These are phyloP conservation scores for Sphenostylis stenocarpa DNA, from an alignment of 306 rosid species.

Conservation along the genomic window DNA sequence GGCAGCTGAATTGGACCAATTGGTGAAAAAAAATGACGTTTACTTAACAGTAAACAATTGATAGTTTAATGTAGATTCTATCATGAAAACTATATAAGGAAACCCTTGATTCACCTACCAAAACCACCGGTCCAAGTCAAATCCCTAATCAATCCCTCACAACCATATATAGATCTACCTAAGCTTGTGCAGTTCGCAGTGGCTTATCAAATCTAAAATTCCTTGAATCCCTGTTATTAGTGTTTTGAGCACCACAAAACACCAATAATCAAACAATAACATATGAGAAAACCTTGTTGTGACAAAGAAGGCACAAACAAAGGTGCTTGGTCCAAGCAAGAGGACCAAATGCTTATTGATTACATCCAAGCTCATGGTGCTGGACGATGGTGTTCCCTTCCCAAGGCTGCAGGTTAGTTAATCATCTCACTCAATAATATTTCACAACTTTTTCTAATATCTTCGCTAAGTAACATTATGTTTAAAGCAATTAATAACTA, in stretches of 20 bases:
- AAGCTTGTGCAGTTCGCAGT: not conserved
- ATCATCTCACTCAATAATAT: not conserved
- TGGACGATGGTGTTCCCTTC: slow-evolving; percentile 73
- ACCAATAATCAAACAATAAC: not conserved
- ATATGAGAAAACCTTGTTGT: slow-evolving; percentile 68
- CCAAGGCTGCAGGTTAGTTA: slow-evolving; percentile 67
- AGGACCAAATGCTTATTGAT: slow-evolving; percentile 67
- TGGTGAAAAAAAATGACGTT: slow-evolving; percentile 11
- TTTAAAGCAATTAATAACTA: no score
- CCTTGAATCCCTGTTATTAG: no score
- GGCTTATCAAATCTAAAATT: not conserved
- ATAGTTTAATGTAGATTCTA: not conserved
- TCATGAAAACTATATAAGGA: no score
- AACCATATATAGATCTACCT: slow-evolving; percentile 38
- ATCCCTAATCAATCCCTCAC: not conserved
- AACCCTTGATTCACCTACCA: not conserved
- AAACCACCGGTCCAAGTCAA: slow-evolving; percentile 82
- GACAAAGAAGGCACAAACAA: slow-evolving; percentile 59
- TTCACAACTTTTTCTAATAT: no score
- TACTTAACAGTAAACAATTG: slow-evolving; percentile 50
- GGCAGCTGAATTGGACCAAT: no score
- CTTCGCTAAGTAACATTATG: no score
- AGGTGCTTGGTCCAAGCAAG: slow-evolving; percentile 77
- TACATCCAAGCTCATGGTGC: slow-evolving; percentile 60
- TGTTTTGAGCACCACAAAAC: not conserved